These are phyloP conservation scores for Canavalia gladiata DNA, from an alignment of 306 rosid species.

Conservation along the genomic window DNA sequence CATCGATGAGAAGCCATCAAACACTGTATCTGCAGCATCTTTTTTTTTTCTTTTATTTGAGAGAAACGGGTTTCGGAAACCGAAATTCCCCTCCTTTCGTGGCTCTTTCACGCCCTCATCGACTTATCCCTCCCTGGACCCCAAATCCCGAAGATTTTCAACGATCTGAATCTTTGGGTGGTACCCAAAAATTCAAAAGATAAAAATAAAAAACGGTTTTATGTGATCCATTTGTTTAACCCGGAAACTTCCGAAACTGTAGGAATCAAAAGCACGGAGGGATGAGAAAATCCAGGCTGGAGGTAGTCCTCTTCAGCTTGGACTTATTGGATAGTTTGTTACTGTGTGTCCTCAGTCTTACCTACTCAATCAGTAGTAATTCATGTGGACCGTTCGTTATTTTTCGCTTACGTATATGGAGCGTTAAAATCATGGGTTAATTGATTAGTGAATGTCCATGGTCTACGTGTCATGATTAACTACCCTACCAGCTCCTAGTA, in stretches of 20 bases:
- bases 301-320: slow-evolving; percentile 22
- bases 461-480: slow-evolving; percentile 16
- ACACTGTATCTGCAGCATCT: slow-evolving; percentile 58
- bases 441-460: background rate
- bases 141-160: slow-evolving; percentile 44
- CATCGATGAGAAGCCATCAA: slow-evolving; percentile 79
- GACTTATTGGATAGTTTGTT: slow-evolving; percentile 15
- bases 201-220: slow-evolving; percentile 2
- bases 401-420: background rate
- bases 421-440: background rate
- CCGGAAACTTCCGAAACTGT: slow-evolving; percentile 45
- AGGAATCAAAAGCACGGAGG: background rate
- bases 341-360: background rate
- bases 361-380: background rate
- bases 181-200: slow-evolving; percentile 28
- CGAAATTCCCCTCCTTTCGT: slow-evolving; percentile 41
- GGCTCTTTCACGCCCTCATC: slow-evolving; percentile 52
- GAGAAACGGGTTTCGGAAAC: slow-evolving; percentile 45
- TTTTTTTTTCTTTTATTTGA: slow-evolving; percentile 30
- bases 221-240: slow-evolving; percentile 45
- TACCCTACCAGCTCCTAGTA: background rate
- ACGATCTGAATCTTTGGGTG: slow-evolving; percentile 47
- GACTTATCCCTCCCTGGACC: slow-evolving; percentile 59
- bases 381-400: slow-evolving; percentile 1
- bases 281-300: slow-evolving; percentile 60